Evolutionary conservation across 768 basidiomycete species (phyloP).

Genomic region (Suillus plorans): DNA sequence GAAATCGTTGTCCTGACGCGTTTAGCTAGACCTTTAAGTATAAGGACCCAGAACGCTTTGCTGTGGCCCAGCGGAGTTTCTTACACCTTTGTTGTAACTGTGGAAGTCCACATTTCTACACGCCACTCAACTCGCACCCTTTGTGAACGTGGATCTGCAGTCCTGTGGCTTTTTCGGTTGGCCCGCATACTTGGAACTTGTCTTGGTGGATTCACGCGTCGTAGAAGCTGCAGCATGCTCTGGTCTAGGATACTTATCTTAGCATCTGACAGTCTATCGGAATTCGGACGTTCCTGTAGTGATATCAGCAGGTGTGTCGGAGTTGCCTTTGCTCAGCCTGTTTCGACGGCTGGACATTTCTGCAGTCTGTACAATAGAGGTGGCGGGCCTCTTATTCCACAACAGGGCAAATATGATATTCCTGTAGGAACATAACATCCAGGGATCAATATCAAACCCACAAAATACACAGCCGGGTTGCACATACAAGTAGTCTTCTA

Average conservation of each 20-base stretch:
- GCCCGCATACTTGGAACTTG: background rate
- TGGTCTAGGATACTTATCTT: background rate
- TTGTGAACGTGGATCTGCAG: background rate
- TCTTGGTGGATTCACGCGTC: background rate
- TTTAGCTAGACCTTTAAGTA: background rate
- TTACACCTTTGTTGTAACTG: background rate
- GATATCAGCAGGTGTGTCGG: background rate
- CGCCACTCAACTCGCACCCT: background rate
- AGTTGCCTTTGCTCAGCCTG: background rate
- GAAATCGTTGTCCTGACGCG: background rate
- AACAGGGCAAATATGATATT: background rate
- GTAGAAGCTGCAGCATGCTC: background rate
- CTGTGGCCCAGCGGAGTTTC: constrained; percentile 3
- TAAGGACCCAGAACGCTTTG: background rate
- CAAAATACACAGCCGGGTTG: background rate
- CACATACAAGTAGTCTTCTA: background rate
- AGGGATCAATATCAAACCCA: background rate
- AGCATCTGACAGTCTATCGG: background rate
- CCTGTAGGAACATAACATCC: background rate
- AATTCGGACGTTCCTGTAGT: background rate
- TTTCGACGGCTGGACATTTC: background rate
- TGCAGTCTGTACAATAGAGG: background rate
- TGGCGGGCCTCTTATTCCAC: background rate
- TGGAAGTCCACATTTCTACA: background rate
- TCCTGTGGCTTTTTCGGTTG: background rate